Conservation (phyloP, 495 filamentous ascomycete species). For the Penicillium turbatum region DNA sequence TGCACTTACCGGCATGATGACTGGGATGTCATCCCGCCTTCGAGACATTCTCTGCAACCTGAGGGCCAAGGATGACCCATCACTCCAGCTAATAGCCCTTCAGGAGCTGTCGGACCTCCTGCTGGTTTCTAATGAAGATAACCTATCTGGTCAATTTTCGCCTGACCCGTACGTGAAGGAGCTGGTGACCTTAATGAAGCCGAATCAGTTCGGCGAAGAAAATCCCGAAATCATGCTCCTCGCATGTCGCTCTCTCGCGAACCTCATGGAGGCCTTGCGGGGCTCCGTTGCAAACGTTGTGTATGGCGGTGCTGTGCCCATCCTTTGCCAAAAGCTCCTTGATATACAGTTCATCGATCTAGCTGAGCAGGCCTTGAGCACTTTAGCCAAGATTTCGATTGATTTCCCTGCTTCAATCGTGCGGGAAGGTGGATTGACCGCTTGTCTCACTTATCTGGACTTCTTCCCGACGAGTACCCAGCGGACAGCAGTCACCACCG, state of each 20-base stretch:
- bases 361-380: conserved; percentile 94
- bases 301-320: conserved; percentile 90
- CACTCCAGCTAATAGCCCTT: conserved; percentile 84
- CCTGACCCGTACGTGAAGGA: conserved; percentile 96
- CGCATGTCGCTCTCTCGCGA: conserved; percentile 92
- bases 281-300: conserved; percentile 92
- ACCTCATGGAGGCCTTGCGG: conserved; percentile 95
- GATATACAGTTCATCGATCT: conserved; percentile 96
- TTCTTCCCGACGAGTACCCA: conserved; percentile 98
- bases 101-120: conserved; percentile 92
- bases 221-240: conserved; percentile 98
- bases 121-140: conserved; percentile 93
- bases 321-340: conserved; percentile 87
- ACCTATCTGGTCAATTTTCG: conserved; percentile 90
- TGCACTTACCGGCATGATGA: conserved; percentile 85
- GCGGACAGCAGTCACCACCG: conserved; percentile 91
- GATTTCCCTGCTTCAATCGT: conserved; percentile 97
- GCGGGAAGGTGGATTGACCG: conserved; percentile 88
- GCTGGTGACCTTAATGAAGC: conserved; percentile 86
- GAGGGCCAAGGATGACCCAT: conserved; percentile 80
- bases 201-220: conserved; percentile 78
- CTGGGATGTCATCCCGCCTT: conserved; percentile 72
- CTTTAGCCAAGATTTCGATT: conserved; percentile 93
- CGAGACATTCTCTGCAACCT: conserved; percentile 81
- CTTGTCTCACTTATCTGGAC: conserved; percentile 89